These are phyloP conservation scores for Parascedosporium putredinis DNA, from an alignment of 2,329 filamentous ascomycete species.

Conservation along the genomic window DNA sequence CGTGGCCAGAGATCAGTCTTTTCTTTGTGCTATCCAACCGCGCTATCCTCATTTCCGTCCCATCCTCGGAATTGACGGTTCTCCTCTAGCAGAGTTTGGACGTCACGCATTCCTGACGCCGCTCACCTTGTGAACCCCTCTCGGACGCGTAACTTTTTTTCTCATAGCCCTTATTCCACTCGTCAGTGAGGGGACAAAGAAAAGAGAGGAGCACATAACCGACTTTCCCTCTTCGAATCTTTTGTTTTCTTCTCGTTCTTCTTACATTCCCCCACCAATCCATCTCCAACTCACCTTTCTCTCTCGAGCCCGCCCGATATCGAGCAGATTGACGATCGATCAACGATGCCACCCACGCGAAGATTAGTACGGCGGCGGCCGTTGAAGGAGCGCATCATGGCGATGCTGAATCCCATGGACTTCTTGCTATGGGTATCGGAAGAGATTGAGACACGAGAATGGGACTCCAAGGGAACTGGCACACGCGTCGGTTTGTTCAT, in stretches of 20 bases:
- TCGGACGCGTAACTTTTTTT: background rate
- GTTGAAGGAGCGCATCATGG: conserved; percentile 67
- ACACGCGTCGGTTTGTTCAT: conserved; percentile 63
- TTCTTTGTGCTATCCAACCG: no score
- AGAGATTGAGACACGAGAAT: conserved; percentile 82
- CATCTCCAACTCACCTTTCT: no score
- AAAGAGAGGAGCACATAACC: no score
- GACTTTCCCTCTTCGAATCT: no score
- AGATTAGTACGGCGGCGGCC: conserved; percentile 74
- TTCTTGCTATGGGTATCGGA: conserved; percentile 85
- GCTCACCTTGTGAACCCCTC: background rate
- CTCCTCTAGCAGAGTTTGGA: background rate
- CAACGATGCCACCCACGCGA: conserved; percentile 33
- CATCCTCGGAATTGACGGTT: background rate
- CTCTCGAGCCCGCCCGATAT: no score
- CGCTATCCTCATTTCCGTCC: no score
- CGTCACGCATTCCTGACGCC: background rate
- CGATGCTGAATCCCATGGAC: conserved; percentile 78
- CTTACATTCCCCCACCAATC: no score
- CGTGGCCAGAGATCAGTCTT: no score
- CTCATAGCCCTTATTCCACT: no score
- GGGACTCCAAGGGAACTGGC: conserved; percentile 73
- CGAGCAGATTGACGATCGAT: no score
- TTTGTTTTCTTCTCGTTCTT: no score
- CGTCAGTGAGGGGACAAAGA: no score